Conservation (phyloP, 1,284 basidiomycete genomes). For the Microbotryum lychnidis-dioicae region DNA sequence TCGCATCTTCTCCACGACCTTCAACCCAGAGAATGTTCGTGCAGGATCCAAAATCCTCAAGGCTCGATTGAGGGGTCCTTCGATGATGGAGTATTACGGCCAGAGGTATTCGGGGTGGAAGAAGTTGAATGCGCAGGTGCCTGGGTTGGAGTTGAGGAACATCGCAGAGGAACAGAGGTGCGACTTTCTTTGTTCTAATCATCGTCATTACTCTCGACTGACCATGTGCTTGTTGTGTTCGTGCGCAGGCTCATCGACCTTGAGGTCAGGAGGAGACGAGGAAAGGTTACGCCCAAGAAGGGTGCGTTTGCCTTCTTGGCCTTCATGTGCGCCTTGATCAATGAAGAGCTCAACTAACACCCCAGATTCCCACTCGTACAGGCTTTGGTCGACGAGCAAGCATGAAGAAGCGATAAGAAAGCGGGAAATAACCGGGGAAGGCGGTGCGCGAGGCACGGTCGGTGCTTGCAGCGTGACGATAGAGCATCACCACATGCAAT, state of each 20-base stretch:
- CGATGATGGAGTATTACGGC: constrained; percentile 65
- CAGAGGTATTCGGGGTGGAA: constrained; percentile 21
- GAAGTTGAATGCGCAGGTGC: constrained; percentile 15
- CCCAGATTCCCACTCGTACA: neutral
- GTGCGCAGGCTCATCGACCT: constrained; percentile 24
- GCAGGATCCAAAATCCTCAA: constrained; percentile 80
- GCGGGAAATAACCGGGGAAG: no score
- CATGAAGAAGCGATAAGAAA: constrained; percentile 29
- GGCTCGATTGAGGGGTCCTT: constrained; percentile 61
- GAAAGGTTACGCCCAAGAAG: constrained; percentile 32
- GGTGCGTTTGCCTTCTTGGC: constrained; percentile 3
- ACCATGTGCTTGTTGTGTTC: neutral
- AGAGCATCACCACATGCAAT: neutral
- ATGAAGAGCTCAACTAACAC: neutral
- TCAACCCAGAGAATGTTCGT: constrained; percentile 65
- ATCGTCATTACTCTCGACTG: neutral
- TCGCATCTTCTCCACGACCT: constrained; percentile 70
- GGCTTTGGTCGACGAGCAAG: constrained; percentile 28
- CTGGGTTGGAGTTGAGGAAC: constrained; percentile 18
- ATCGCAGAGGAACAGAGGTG: constrained; percentile 26
- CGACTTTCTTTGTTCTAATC: neutral
- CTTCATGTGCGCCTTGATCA: neutral
- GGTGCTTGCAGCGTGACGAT: neutral
- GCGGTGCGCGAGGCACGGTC: neutral
- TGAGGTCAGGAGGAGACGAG: constrained; percentile 25